A percentile compares a stretch with the other conserved stretches of the same genome.
phyloP scores from a whole-genome alignment of 2,329 filamentous ascomycete genomes.

The Fusarium scirpi region DNA sequence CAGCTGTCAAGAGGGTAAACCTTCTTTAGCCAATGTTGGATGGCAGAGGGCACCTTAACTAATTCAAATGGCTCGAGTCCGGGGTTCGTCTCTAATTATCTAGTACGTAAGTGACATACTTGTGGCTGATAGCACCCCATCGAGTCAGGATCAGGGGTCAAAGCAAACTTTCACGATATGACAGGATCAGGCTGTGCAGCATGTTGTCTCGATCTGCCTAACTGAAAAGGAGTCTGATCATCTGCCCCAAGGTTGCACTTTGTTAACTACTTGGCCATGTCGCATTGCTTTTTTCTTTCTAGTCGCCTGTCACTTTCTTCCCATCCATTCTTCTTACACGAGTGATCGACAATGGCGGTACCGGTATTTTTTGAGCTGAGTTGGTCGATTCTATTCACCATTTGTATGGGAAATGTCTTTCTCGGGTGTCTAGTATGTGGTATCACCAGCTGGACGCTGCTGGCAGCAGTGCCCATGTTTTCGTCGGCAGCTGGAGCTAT shows the following conservation, averaged over 20 bases:
- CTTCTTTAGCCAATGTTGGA: not conserved
- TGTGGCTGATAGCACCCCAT: not conserved
- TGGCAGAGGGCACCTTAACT: not conserved
- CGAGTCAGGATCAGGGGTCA: not conserved
- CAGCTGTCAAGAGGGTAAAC: not conserved
- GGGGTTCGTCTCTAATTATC: not conserved
- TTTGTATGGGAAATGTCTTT: constrained; percentile 55
- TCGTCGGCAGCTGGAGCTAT: constrained; percentile 54
- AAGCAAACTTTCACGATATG: not conserved
- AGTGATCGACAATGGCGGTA: constrained; percentile 21
- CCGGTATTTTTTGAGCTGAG: constrained; percentile 55
- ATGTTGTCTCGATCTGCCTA: constrained; percentile 1
- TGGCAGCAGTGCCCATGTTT: constrained; percentile 55
- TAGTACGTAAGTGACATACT: not conserved
- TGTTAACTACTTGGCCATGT: constrained; percentile 4
- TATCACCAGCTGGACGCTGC: constrained; percentile 53
- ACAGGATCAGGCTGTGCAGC: not conserved
- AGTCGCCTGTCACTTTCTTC: not conserved
- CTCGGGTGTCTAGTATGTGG: constrained; percentile 54
- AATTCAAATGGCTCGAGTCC: not conserved
- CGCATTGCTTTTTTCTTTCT: constrained; percentile 13
- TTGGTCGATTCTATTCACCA: constrained; percentile 58
- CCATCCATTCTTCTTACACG: not conserved
- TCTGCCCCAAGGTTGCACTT: not conserved
- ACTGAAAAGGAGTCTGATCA: constrained; percentile 11